Percentiles rank a stretch among this genome's conserved stretches.
Conservation (phyloP, 2,329 filamentous ascomycete species). For the Rhexocercosporidium sp. region DNA sequence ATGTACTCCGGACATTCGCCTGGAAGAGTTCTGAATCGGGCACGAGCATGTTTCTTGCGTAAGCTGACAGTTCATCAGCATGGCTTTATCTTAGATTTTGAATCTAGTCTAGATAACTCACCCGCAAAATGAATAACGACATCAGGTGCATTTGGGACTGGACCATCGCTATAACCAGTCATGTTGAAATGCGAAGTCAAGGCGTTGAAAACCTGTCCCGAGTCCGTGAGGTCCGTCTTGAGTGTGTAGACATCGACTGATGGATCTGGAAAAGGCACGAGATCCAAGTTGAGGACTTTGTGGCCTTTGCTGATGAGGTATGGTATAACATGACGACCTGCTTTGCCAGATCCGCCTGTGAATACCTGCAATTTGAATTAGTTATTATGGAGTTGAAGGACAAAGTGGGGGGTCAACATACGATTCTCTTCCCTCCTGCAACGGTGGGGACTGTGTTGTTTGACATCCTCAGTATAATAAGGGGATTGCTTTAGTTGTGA, state of each 20-base stretch:
- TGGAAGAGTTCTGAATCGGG: slow-evolving; percentile 64
- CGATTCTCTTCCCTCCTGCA: slow-evolving; percentile 27
- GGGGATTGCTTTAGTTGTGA: neutral
- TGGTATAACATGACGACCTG: slow-evolving; percentile 44
- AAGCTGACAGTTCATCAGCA: slow-evolving; percentile 45
- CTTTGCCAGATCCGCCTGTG: slow-evolving; percentile 46
- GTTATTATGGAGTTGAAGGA: neutral
- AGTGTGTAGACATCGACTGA: slow-evolving; percentile 42
- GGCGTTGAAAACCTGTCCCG: slow-evolving; percentile 47
- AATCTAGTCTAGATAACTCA: neutral
- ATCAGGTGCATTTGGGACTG: slow-evolving; percentile 54
- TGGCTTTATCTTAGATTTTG: neutral
- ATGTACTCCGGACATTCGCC: slow-evolving; percentile 59
- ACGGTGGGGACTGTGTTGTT: slow-evolving; percentile 26
- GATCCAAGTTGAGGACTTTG: slow-evolving; percentile 45
- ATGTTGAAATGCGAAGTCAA: slow-evolving; percentile 57
- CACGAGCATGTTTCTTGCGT: slow-evolving; percentile 64
- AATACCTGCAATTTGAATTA: slow-evolving; percentile 37
- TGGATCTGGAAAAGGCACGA: slow-evolving; percentile 40
- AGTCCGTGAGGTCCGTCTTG: slow-evolving; percentile 44
- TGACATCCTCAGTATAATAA: slow-evolving; percentile 20
- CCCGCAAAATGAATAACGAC: slow-evolving; percentile 60
- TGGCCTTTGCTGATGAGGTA: slow-evolving; percentile 43
- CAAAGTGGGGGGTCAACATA: neutral
- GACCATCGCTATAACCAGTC: slow-evolving; percentile 45